phyloP scores from a whole-genome alignment of 2,329 filamentous ascomycete species.

The Talaromyces sp. region DNA sequence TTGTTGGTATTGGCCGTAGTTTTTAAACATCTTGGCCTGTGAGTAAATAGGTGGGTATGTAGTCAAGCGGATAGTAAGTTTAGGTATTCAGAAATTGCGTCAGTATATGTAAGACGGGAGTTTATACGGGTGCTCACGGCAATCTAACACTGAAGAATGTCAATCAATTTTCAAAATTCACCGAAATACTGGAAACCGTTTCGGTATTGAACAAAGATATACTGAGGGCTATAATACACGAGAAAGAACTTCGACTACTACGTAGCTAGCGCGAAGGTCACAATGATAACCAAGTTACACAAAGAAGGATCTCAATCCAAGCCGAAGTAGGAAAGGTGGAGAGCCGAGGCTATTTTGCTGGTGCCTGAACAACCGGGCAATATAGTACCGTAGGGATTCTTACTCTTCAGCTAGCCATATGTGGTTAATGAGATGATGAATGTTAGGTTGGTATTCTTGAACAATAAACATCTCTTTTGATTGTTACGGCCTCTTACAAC shows the following conservation, averaged over 20 bases:
- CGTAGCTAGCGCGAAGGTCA: background rate
- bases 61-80: no score
- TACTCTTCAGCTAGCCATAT: no score
- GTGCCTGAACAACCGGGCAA: background rate
- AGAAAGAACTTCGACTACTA: background rate
- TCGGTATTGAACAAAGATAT: background rate
- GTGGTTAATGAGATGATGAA: no score
- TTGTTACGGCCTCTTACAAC: background rate
- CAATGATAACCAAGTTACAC: background rate
- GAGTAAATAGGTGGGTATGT: no score
- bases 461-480: background rate
- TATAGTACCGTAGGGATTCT: background rate
- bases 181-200: background rate
- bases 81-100: no score
- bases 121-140: background rate
- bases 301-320: background rate
- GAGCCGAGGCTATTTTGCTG: background rate
- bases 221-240: background rate
- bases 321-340: background rate
- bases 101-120: background rate
- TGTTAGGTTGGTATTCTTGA: no score
- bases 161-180: background rate
- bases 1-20: slow-evolving; percentile 46
- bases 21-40: slow-evolving; percentile 28
- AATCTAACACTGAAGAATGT: background rate